phyloP scores from a whole-genome alignment of 1,284 basidiomycete genomes.

The Gymnopus androsaceus region DNA sequence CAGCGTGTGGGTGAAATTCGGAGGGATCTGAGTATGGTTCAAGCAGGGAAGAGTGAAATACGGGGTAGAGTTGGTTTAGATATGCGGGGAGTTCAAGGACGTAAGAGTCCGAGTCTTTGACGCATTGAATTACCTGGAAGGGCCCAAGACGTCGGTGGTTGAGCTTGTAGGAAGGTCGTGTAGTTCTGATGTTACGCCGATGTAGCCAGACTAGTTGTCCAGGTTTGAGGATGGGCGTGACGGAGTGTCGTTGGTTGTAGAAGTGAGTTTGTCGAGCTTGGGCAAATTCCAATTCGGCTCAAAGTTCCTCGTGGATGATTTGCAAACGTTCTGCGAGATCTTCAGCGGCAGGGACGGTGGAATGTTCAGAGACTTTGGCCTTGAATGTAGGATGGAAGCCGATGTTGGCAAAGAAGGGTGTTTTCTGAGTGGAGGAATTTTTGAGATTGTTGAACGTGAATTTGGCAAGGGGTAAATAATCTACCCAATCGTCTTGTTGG shows the following conservation, averaged over 20 bases:
- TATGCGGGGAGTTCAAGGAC: constrained; percentile 33
- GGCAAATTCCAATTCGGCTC: constrained; percentile 27
- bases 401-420: constrained; percentile 40
- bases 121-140: not conserved
- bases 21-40: constrained; percentile 32
- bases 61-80: constrained; percentile 33
- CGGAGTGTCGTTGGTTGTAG: constrained; percentile 21
- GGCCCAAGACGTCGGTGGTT: not conserved
- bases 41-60: constrained; percentile 44
- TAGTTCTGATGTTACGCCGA: too few relatives aligned
- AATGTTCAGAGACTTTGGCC: constrained; percentile 23
- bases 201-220: too few relatives aligned
- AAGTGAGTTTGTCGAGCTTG: constrained; percentile 28
- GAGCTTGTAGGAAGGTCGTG: too few relatives aligned
- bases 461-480: too few relatives aligned
- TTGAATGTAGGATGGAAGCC: constrained; percentile 35
- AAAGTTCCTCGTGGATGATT: constrained; percentile 28
- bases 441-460: too few relatives aligned
- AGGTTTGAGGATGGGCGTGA: not conserved
- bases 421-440: too few relatives aligned
- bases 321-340: constrained; percentile 23
- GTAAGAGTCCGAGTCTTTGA: constrained; percentile 19
- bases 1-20: constrained; percentile 24
- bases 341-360: constrained; percentile 24
- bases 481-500: too few relatives aligned